Evolutionary conservation across 345 rosid species (phyloP).

Genomic region (Salix koriyanagi): DNA sequence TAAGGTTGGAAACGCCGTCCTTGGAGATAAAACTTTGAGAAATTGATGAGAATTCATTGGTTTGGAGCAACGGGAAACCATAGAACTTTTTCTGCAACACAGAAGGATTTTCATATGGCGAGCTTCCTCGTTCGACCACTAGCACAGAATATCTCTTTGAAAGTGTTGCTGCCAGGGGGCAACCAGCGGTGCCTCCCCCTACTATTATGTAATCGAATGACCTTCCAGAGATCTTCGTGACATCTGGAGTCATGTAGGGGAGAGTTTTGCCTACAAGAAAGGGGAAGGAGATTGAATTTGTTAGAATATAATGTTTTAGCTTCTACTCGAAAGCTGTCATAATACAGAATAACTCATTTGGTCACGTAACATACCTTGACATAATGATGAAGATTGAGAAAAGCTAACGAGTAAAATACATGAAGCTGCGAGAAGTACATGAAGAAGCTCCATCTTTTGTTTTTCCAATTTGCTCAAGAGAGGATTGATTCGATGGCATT

Average conservation of each 20-base stretch:
- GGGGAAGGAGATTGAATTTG: background rate
- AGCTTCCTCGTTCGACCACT: conserved; percentile 61
- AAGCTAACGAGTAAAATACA: conserved; percentile 11
- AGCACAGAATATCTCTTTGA: conserved; percentile 58
- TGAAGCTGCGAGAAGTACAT: conserved; percentile 15
- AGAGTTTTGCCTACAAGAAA: conserved; percentile 34
- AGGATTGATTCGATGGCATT: background rate
- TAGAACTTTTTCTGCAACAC: conserved; percentile 36
- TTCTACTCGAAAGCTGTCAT: background rate
- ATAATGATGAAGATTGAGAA: conserved; percentile 9
- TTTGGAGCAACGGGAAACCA: conserved; percentile 50
- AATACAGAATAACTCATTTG: background rate
- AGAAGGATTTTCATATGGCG: conserved; percentile 55
- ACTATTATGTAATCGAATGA: conserved; percentile 66
- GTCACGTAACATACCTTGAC: conserved; percentile 30
- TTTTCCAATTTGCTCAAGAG: background rate
- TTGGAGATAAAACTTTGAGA: conserved; percentile 56
- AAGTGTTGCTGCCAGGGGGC: conserved; percentile 65
- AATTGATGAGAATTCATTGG: conserved; percentile 52
- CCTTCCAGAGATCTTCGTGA: conserved; percentile 50
- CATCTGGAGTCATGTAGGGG: conserved; percentile 59
- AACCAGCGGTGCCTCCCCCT: conserved; percentile 73
- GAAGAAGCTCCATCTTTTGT: conserved; percentile 3
- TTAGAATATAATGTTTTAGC: background rate
- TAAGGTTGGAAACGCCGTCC: conserved; percentile 47